These are phyloP conservation scores for Anisodus acutangulus DNA, from an alignment of 257 asterid species.

Conservation along the genomic window DNA sequence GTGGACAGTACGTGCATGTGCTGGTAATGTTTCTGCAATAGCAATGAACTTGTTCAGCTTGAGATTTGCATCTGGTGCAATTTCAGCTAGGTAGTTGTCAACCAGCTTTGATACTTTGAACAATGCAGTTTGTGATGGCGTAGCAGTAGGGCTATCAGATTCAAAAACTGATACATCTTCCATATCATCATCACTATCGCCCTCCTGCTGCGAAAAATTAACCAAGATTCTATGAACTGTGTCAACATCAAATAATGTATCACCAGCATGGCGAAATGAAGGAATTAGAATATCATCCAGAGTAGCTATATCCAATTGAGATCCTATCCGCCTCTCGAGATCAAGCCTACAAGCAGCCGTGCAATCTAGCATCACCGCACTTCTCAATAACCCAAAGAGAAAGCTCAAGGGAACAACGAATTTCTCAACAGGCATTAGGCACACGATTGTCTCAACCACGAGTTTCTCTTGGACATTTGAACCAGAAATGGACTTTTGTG, in stretches of 20 bases:
- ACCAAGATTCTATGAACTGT: conserved; percentile 79
- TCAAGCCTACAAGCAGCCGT: conserved; percentile 68
- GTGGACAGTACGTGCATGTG: conserved; percentile 72
- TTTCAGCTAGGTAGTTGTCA: conserved; percentile 84
- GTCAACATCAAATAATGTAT: conserved; percentile 85
- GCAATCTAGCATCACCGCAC: conserved; percentile 83
- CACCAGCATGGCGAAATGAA: conserved; percentile 74
- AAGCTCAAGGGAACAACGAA: conserved; percentile 73
- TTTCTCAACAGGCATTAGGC: conserved; percentile 87
- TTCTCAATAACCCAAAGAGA: conserved; percentile 76
- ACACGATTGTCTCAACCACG: conserved; percentile 80
- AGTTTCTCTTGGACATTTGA: conserved; percentile 57
- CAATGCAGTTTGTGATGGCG: conserved; percentile 79
- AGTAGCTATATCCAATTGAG: conserved; percentile 76
- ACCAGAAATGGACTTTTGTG: conserved; percentile 57
- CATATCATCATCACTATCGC: conserved; percentile 78
- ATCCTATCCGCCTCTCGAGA: conserved; percentile 86
- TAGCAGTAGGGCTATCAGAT: conserved; percentile 67
- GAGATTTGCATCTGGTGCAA: conserved; percentile 89
- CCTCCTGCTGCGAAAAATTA: conserved; percentile 70
- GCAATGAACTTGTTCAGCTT: conserved; percentile 81
- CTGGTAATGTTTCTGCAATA: conserved; percentile 83
- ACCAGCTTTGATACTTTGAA: conserved; percentile 80
- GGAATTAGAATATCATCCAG: conserved; percentile 92
- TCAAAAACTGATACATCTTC: conserved; percentile 79